phyloP scores from a whole-genome alignment of 2,329 filamentous ascomycete genomes.

The Neonectria magnoliae region DNA sequence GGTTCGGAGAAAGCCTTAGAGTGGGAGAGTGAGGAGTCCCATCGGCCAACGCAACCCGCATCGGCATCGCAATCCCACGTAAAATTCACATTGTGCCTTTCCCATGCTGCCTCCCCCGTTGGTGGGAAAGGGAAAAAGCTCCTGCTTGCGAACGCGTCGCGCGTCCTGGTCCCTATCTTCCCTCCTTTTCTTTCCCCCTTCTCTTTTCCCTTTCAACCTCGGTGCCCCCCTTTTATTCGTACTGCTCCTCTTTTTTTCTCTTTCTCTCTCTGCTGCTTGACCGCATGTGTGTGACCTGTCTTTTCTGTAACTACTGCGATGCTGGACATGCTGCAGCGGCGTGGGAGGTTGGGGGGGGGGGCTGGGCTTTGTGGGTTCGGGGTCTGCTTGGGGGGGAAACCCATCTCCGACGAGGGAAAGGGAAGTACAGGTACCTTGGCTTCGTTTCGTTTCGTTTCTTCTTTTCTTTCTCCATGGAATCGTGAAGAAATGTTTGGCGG shows the following conservation, averaged over 20 bases:
- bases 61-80: neutral
- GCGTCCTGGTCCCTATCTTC: neutral
- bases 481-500: constrained; percentile 3
- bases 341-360: constrained; percentile 3
- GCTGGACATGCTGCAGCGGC: constrained; percentile 4
- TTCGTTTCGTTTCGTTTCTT: constrained; percentile 9
- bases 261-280: neutral
- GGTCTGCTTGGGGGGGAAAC: neutral
- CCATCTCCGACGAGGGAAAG: neutral
- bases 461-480: neutral
- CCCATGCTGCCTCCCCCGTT: neutral
- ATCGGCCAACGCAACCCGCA: constrained; percentile 15
- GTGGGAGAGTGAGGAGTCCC: neutral
- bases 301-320: constrained; percentile 1
- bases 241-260: neutral
- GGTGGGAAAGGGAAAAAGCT: constrained; percentile 8
- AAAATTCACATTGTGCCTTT: neutral
- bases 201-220: constrained; percentile 3
- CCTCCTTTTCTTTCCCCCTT: neutral
- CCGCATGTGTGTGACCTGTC: constrained; percentile 7
- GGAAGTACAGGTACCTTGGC: constrained; percentile 1
- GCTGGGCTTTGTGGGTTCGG: constrained; percentile 12
- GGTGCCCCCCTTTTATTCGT: neutral
- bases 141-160: constrained; percentile 9
- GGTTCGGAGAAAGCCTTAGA: neutral